Base-by-base conservation (phyloP, 176 grass and related monocot species). In the Rhipidocladum racemiflorum region DNA sequence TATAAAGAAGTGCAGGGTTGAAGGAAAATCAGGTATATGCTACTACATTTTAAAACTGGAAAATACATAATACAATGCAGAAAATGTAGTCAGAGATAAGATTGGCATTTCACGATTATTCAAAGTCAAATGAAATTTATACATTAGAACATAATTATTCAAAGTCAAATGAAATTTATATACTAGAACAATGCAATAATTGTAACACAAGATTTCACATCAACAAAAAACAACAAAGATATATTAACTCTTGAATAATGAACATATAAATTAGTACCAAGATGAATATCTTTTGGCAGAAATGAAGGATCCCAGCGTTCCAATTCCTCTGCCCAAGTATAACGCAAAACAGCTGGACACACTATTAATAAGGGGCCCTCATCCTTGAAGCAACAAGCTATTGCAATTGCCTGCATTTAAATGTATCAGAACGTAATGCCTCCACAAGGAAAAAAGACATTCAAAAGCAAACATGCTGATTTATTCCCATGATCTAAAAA, bases 261-360 rank as follows among this genome's bases (percentile, higher is more conserved):
- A 43, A 39, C 3, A 32, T 74, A 17, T 78, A 61, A 74, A 78
- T 82, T 62, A 81, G 59, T 97, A 97, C 95, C 95, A 83, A 97
- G 84, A 91, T 97, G 95, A 67, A 97, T 94, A 87, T 97, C 95
- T 75, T 94, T 97, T 68, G 92, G 95, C 68, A 91, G 79, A 85
- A 97, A 89, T 59, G 89, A 94, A 69, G 95, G 95, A 88, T 94
- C 85, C 95, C 95, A 94, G 21, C 77, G 89, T 36, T 97, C 95
- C 70, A 97, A 85, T 80, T 97, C 95, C 81, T 97, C 95, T 5
- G 90, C 92, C 95, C 95, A 97, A 43, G 95, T 91, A 87, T 92
- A 94, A 9, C 92, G 88, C 77, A 97, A 84, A 77, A 97, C 88
- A 72, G 95, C 90, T 72, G 90, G 95, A 73, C 95, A 97, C 20